Base-by-base conservation (phyloP, 1,139 yeast genomes). In the Suhomyces wounanorum region DNA sequence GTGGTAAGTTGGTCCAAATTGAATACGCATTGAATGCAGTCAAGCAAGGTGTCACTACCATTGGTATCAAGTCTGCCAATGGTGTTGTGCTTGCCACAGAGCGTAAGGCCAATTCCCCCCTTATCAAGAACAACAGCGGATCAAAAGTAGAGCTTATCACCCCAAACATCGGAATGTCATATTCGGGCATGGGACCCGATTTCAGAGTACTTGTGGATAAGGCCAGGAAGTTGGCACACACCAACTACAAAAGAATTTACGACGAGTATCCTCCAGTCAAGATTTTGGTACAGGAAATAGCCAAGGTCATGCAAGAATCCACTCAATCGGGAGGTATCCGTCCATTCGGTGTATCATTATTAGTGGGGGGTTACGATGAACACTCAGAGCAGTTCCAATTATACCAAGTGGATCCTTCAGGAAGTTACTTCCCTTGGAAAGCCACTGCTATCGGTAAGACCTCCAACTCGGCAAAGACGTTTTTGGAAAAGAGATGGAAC, bases 151-250 rank as follows among this genome's bases (percentile, higher is more conserved):
- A 90, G 50, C 75, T 83, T 53, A 83, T 95, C 62, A 91, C 99
- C 1, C 99, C 99, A 39, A 91, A 94, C 65, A 89, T 94, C 58
- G 99, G 98, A 52, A 90, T 94, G 82, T 91, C 96, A 5, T 95
- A 95, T 72, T 83, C 97, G 16, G 99, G 99, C 28, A 92, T 95
- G 98, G 99, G 99, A 13, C 99, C 99, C 18, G 99, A 95, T 70
- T 95, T 89, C 76, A 81, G 99, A 59, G 96, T 95, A 18, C 81
- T 95, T 48, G 91, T 92, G 43, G 98, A 94, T 69, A 87, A 87
- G 68, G 94, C 98, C 13, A 83, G 99, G 62, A 92, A 90, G 69
- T 85, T 88, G 55, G 90, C 98, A 40, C 99, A 95, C 69, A 85
- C 97, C 17, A 83, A 88, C 64, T 95, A 95, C 72, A 92, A 92